phyloP scores from a whole-genome alignment of 2,329 filamentous ascomycete species.

The Aspergillus unguis region DNA sequence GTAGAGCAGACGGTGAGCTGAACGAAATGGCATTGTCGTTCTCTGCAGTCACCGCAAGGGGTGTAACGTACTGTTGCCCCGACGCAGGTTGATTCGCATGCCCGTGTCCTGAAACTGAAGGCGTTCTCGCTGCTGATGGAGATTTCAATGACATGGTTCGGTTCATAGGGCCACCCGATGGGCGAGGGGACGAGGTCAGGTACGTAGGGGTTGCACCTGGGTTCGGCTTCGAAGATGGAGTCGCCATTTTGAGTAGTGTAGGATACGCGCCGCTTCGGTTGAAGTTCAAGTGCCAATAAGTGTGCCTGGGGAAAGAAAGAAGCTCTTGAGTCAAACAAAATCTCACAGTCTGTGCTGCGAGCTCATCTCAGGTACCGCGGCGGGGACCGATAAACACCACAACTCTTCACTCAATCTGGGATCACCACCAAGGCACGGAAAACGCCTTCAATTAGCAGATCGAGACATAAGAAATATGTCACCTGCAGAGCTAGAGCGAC shows the following conservation, averaged over 20 bases:
- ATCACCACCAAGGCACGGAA: neutral
- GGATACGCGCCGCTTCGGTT: no score
- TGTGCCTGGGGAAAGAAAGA: neutral
- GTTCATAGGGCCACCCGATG: slow-evolving; percentile 39
- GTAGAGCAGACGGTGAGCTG: slow-evolving; percentile 45
- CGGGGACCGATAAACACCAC: neutral
- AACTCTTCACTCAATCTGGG: no score
- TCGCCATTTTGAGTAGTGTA: slow-evolving; percentile 36
- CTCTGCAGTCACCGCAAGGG: slow-evolving; percentile 35
- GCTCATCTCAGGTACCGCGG: slow-evolving; percentile 6
- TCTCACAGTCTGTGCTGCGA: neutral
- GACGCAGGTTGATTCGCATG: slow-evolving; percentile 36
- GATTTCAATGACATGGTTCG: slow-evolving; percentile 45
- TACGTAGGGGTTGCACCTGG: slow-evolving; percentile 44
- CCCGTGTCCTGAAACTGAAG: slow-evolving; percentile 37
- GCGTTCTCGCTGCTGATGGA: slow-evolving; percentile 41
- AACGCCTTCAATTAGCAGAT: neutral
- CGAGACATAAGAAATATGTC: neutral
- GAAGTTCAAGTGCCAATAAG: neutral
- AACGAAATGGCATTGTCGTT: slow-evolving; percentile 44
- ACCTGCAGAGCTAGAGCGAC: neutral
- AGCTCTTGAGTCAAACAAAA: neutral
- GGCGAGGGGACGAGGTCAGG: slow-evolving; percentile 44
- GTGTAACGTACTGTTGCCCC: slow-evolving; percentile 44
- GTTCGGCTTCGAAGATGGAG: slow-evolving; percentile 43